Percentiles rank a stretch among this genome's conserved stretches.
These are phyloP conservation scores for Paramecium biaurelia DNA, from an alignment of 73 alveolate genomes.

Conservation along the genomic window DNA sequence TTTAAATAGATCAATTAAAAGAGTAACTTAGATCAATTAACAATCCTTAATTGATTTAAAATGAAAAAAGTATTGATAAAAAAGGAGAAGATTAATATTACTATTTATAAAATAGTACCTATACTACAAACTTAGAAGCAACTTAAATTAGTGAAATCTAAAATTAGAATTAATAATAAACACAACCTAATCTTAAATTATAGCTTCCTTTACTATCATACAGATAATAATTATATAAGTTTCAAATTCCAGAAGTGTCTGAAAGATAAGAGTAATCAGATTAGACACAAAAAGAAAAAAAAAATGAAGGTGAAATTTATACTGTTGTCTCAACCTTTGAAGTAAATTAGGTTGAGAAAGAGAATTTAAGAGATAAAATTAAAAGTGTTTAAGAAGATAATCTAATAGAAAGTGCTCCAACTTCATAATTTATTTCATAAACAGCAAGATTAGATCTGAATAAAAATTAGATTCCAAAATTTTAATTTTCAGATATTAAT, in stretches of 20 bases:
- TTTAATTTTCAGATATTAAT: neutral
- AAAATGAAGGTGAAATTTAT: neutral
- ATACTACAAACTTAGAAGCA: neutral
- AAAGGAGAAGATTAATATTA: neutral
- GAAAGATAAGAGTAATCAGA: neutral
- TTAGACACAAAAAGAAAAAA: neutral
- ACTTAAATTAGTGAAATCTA: neutral
- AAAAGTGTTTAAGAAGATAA: neutral
- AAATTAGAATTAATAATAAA: neutral
- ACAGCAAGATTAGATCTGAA: neutral
- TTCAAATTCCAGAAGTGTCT: neutral
- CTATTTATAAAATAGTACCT: neutral
- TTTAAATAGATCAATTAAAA: neutral
- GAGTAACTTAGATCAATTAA: neutral
- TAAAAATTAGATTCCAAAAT: neutral
- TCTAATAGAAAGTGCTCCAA: neutral
- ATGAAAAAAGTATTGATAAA: neutral
- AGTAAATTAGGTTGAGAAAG: neutral
- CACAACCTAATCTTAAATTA: neutral
- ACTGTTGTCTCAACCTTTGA: neutral
- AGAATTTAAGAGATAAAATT: neutral
- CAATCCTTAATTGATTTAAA: neutral
- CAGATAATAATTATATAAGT: neutral
- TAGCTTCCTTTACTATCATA: neutral
- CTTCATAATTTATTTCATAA: neutral